phyloP scores from a whole-genome alignment of 768 basidiomycete species.

The Chiua virens region DNA sequence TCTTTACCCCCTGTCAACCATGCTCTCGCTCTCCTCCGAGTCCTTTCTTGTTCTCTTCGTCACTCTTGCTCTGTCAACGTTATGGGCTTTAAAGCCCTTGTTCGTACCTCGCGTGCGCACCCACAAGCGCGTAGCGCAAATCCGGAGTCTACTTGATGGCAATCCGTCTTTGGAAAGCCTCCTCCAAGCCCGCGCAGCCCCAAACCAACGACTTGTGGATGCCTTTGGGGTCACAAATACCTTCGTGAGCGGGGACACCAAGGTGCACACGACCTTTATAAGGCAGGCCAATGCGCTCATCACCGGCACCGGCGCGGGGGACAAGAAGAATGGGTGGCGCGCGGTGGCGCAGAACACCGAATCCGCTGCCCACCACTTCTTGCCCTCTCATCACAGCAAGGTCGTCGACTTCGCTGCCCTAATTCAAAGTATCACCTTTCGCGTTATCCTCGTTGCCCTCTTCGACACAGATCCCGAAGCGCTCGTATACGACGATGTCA shows the following conservation, averaged over 20 bases:
- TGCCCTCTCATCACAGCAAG: neutral
- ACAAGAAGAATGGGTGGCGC: constrained; percentile 13
- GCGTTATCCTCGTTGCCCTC: constrained; percentile 44
- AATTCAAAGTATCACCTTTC: constrained; percentile 45
- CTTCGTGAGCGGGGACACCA: constrained; percentile 44
- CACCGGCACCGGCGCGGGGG: neutral
- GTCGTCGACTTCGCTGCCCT: constrained; percentile 36
- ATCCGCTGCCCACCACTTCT: constrained; percentile 11
- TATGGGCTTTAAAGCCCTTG: neutral
- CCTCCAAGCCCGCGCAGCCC: constrained; percentile 18
- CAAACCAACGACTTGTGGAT: constrained; percentile 23
- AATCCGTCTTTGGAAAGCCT: constrained; percentile 8
- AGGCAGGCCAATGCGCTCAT: constrained; percentile 23
- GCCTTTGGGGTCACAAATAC: constrained; percentile 44
- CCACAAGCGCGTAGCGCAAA: constrained; percentile 1
- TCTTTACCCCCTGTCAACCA: no score
- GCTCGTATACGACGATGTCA: constrained; percentile 37
- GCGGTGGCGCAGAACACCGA: constrained; percentile 14
- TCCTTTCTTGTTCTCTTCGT: neutral
- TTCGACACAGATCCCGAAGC: constrained; percentile 28
- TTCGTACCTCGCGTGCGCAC: constrained; percentile 4
- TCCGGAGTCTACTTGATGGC: constrained; percentile 13
- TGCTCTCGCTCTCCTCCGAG: no score
- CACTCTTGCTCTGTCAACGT: neutral
- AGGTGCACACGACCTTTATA: constrained; percentile 30